A percentile compares a stretch with the other conserved stretches of the same genome.
Evolutionary conservation across 2,329 filamentous ascomycete species (phyloP).

Genomic region (Fusarium tricinctum): DNA sequence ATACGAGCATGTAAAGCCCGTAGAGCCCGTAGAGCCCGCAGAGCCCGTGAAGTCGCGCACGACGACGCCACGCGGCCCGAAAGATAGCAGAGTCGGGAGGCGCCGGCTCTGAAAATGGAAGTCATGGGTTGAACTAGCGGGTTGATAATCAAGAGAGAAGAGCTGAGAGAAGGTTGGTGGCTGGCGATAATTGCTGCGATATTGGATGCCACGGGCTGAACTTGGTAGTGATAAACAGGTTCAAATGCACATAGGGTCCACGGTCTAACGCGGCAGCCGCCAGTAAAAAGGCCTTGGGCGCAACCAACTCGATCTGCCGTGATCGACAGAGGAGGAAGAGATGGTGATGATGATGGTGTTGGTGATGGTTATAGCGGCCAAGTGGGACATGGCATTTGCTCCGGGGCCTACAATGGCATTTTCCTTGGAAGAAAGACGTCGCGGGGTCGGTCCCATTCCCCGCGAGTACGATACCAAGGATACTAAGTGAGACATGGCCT

Average conservation of each 20-base stretch:
- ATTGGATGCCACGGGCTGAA: constrained; percentile 30
- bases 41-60: constrained; percentile 6
- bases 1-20: constrained; percentile 39
- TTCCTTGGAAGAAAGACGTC: constrained; percentile 16
- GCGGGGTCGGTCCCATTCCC: constrained; percentile 33
- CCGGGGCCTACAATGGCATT: constrained; percentile 10
- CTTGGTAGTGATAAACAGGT: constrained; percentile 42
- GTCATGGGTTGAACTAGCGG: constrained; percentile 46
- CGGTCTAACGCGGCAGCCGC: constrained; percentile 41
- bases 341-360: too few relatives aligned
- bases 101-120: constrained; percentile 43
- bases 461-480: constrained; percentile 29
- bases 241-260: constrained; percentile 41
- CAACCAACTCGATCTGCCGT: constrained; percentile 15
- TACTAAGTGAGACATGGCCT: constrained; percentile 47
- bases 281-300: constrained; percentile 27
- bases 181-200: constrained; percentile 36
- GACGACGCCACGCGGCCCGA: constrained; percentile 46
- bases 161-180: constrained; percentile 45
- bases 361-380: constrained; percentile 15
- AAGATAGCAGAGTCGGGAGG: constrained; percentile 34
- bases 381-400: constrained; percentile 23
- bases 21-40: constrained; percentile 32
- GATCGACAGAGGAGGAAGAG: constrained; percentile 23
- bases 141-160: constrained; percentile 33